These are phyloP conservation scores for Populus tremula DNA, from an alignment of 345 rosid genomes.

Conservation along the genomic window DNA sequence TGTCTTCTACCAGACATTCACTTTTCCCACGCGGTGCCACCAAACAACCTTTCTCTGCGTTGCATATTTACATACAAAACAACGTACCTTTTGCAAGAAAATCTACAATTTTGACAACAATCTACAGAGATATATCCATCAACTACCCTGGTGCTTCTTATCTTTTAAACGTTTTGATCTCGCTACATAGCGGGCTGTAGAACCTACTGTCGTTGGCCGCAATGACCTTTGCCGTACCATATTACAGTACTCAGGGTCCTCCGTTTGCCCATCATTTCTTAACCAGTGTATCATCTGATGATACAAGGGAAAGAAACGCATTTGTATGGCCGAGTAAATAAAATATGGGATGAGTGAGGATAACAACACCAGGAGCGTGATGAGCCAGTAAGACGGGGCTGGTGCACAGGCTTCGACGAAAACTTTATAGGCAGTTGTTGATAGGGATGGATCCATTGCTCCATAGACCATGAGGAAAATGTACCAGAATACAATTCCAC, in stretches of 20 bases:
- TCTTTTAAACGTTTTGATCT: constrained; percentile 23
- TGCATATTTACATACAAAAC: constrained; percentile 18
- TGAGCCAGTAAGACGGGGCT: constrained; percentile 70
- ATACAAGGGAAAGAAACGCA: constrained; percentile 78
- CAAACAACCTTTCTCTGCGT: neutral
- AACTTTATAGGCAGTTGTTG: constrained; percentile 78
- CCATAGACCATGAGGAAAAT: constrained; percentile 86
- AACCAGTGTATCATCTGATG: constrained; percentile 97
- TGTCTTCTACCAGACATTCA: neutral
- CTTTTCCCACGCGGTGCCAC: constrained; percentile 1
- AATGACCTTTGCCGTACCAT: constrained; percentile 82
- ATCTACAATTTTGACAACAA: constrained; percentile 8
- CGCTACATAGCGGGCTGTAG: constrained; percentile 62
- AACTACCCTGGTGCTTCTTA: constrained; percentile 6
- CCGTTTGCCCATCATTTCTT: constrained; percentile 61
- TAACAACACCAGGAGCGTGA: constrained; percentile 53
- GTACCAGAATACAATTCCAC: constrained; percentile 72
- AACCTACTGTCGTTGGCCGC: constrained; percentile 74
- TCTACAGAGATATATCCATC: neutral
- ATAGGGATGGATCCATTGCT: constrained; percentile 63
- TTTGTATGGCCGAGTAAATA: constrained; percentile 56
- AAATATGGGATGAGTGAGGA: constrained; percentile 69
- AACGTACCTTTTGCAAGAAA: neutral
- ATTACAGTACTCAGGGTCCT: constrained; percentile 78
- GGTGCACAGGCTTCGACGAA: constrained; percentile 87